Conservation (phyloP, 768 basidiomycete species). For the Kwoniella heveanensis region DNA sequence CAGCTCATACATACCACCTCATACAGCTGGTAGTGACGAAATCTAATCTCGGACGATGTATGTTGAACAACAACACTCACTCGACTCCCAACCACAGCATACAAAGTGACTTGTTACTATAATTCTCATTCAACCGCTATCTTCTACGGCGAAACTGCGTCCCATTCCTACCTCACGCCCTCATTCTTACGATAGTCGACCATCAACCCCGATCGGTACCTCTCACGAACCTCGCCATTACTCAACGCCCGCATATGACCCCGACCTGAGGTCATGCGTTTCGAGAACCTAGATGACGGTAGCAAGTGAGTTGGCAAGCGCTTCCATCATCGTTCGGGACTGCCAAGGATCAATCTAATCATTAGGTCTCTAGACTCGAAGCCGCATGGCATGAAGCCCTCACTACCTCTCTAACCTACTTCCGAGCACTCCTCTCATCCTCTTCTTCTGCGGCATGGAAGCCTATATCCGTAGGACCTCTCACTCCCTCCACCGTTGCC, state of each 20-base stretch:
- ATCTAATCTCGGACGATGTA: neutral
- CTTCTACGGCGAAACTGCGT: too few relatives aligned
- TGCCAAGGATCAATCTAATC: neutral
- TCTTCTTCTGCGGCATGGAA: conserved; percentile 76
- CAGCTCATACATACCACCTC: neutral
- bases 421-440: conserved; percentile 75
- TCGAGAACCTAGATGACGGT: conserved; percentile 60
- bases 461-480: conserved; percentile 60
- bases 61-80: neutral
- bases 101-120: too few relatives aligned
- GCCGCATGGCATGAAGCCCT: conserved; percentile 81
- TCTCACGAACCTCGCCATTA: too few relatives aligned
- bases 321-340: neutral
- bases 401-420: conserved; percentile 71
- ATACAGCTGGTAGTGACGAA: too few relatives aligned
- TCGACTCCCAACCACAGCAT: neutral
- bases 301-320: conserved; percentile 59
- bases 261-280: conserved; percentile 29
- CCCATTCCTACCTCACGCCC: neutral
- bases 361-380: conserved; percentile 63
- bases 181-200: too few relatives aligned
- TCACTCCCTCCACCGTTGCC: conserved; percentile 46
- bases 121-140: too few relatives aligned
- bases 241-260: conserved; percentile 1
- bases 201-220: too few relatives aligned